phyloP scores from a whole-genome alignment of 352 stramenopile species.

The Peronospora destructor region DNA sequence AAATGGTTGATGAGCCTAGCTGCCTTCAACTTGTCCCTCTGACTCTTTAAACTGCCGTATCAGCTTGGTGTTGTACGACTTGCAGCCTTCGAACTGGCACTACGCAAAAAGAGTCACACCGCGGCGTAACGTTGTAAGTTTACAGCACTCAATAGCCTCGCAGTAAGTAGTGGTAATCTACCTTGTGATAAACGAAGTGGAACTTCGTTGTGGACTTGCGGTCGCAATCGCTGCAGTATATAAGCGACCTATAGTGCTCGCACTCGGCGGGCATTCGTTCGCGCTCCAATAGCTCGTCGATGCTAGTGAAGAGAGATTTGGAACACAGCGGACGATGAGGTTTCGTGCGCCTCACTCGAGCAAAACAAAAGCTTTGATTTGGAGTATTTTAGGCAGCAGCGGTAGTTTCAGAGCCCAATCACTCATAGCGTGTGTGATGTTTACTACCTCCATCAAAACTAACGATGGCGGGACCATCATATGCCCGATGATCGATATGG shows the following conservation, averaged over 20 bases:
- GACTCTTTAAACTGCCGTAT: slow-evolving; percentile 62
- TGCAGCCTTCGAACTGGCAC: slow-evolving; percentile 72
- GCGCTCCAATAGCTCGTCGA: slow-evolving; percentile 38
- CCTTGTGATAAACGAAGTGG: slow-evolving; percentile 87
- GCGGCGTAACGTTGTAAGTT: neutral
- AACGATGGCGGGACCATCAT: too few relatives aligned
- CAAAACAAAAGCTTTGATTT: too few relatives aligned
- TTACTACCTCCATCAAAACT: too few relatives aligned
- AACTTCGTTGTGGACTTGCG: slow-evolving; percentile 78
- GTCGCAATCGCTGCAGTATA: slow-evolving; percentile 85
- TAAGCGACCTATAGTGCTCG: slow-evolving; percentile 58
- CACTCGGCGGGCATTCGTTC: slow-evolving; percentile 80
- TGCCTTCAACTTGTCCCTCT: slow-evolving; percentile 24
- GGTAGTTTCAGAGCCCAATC: too few relatives aligned
- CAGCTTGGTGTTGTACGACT: slow-evolving; percentile 84
- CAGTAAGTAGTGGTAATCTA: slow-evolving; percentile 14
- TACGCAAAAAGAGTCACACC: slow-evolving; percentile 16
- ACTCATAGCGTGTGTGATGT: too few relatives aligned
- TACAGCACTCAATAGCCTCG: neutral
- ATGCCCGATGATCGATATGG: too few relatives aligned
- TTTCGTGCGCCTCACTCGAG: too few relatives aligned
- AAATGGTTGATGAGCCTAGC: slow-evolving; percentile 2
- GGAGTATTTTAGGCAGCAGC: too few relatives aligned
- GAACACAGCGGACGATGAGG: too few relatives aligned
- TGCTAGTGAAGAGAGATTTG: too few relatives aligned